Base-by-base conservation (phyloP, 2,329 filamentous ascomycete species). In the Domatiomyces catenatus region DNA sequence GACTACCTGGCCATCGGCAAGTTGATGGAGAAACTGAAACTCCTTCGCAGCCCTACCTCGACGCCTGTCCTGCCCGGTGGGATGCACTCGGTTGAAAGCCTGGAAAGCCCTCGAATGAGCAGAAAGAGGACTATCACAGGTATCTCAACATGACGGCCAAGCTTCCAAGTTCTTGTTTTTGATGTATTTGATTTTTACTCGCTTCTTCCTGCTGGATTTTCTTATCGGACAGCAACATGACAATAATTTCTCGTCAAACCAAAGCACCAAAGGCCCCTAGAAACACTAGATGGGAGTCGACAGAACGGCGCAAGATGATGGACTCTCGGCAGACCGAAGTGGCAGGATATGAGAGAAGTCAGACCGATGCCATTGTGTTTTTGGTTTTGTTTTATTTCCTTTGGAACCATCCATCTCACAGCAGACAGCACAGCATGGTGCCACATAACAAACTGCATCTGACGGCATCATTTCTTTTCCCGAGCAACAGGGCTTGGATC, bases 1-100 rank as follows among this genome's bases (percentile, higher is more conserved):
- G 89, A 95, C 56, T 89, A 83, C 63, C 66, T 85, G 56, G 79
- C 80, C 2, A 80, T 95, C 46, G 75, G 86, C 17, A 86, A 87
- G 63, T 70, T 95, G 56, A 90, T 89, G 64, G 84, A 94, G 66
- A 93, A 90, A 67, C 74, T 94, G 26, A 80, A 85, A 53, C 71
- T 93, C 36, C 78, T 84, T 46, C 76, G 80, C 57, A 64, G 61
- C 51, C 66, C 61, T 48, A 49, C 65, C 10, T 56, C 62, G 46
- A 57, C 61, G 56, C 54, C 61, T 6, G 32, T 49, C 10, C 59
- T 72, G 20, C 67, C 70, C 19, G 70, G 69, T 2, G 71, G 68
- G 1, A 62, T 72, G 48, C 62, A 69, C 50, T 62, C 64, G 8
- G 70, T 72, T 45, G 69, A 71, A 46, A 65, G 67, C 46, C 60